These are phyloP conservation scores for Adansonia rubrostipa DNA, from an alignment of 441 rosid genomes.

Conservation along the genomic window DNA sequence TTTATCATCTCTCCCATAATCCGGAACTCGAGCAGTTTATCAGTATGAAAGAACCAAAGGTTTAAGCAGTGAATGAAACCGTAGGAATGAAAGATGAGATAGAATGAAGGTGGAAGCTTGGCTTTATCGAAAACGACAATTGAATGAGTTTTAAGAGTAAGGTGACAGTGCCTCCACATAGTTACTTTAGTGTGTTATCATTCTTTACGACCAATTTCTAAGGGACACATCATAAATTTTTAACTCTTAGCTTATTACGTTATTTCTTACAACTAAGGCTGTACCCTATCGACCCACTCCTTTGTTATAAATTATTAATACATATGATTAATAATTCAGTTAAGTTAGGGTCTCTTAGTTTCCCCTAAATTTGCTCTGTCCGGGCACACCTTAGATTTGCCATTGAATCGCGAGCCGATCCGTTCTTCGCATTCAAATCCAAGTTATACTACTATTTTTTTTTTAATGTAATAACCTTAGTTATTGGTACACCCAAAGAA, in stretches of 20 bases:
- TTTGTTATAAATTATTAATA: neutral
- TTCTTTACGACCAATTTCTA: constrained; percentile 29
- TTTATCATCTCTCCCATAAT: neutral
- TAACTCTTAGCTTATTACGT: neutral
- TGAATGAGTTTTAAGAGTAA: neutral
- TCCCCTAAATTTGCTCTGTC: no score
- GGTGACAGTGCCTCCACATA: neutral
- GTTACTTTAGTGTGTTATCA: constrained; percentile 1
- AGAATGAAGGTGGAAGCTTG: neutral
- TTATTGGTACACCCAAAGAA: no score
- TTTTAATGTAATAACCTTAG: no score
- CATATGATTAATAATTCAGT: neutral
- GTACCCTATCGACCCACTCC: constrained; percentile 27
- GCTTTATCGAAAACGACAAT: constrained; percentile 1
- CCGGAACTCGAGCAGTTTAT: neutral
- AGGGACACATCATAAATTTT: constrained; percentile 20
- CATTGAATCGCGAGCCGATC: no score
- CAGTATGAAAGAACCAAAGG: neutral
- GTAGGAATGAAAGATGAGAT: neutral
- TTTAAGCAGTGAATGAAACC: no score
- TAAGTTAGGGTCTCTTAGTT: neutral
- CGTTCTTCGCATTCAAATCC: no score
- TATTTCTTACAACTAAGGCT: constrained; percentile 33
- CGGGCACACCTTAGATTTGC: no score
- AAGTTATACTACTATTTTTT: no score